Percentiles rank a stretch among this genome's conserved stretches.
Evolutionary conservation across 2,329 filamentous ascomycete species (phyloP).

Genomic region (Microsporum ferrugineum): DNA sequence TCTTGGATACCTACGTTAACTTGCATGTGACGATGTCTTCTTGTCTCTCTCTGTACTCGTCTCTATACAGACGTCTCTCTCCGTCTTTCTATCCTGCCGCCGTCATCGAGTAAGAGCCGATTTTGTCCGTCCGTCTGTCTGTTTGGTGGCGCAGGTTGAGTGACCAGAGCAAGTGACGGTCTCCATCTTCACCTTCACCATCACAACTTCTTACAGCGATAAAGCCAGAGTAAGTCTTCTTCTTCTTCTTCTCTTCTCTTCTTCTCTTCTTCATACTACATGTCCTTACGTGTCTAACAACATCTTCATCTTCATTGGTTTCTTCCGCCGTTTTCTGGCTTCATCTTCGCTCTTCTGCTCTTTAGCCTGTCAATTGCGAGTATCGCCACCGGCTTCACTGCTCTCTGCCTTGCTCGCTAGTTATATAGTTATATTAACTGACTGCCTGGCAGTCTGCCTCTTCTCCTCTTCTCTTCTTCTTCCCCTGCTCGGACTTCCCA

Average conservation of each 20-base stretch:
- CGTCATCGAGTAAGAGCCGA: too few relatives aligned
- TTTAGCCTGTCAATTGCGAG: constrained; percentile 7
- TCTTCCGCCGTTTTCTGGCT: too few relatives aligned
- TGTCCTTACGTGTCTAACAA: too few relatives aligned
- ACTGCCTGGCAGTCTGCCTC: neutral
- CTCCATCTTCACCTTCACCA: neutral
- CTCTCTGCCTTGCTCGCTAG: constrained; percentile 12
- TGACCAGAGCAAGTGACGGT: neutral
- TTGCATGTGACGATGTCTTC: too few relatives aligned
- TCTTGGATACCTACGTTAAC: too few relatives aligned
- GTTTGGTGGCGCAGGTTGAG: neutral
- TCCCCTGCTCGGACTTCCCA: neutral
- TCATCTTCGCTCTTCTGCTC: neutral
- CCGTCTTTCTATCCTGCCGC: neutral
- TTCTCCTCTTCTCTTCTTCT: neutral
- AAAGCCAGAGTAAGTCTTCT: neutral
- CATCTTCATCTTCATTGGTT: too few relatives aligned
- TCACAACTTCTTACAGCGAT: neutral
- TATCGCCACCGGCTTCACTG: constrained; percentile 11
- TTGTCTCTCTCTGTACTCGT: neutral
- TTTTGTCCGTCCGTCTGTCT: neutral
- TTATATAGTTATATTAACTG: constrained; percentile 4
- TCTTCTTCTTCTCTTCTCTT: neutral
- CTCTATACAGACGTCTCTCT: neutral
- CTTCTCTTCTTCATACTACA: neutral